Evolutionary conservation across 768 basidiomycete genomes (phyloP), one percentile per base, ranked within the genome.

Genomic region (Phlebiopsis flavidoalba): DNA sequence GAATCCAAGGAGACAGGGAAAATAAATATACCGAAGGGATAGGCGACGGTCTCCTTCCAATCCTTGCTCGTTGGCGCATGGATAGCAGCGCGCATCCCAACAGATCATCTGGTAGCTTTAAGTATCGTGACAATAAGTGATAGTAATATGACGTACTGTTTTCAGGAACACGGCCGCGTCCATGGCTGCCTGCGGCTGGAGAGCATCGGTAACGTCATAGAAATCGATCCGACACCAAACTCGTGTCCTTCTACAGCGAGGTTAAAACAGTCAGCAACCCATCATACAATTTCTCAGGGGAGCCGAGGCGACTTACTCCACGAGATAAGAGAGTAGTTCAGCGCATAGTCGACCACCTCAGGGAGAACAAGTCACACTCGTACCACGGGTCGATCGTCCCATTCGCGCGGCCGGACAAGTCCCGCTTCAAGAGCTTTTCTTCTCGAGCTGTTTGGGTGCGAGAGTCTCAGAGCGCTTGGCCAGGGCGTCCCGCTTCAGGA

Each of bases 321-420:
- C n/a, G n/a, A 1, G 89, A 89, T 67, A 78, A 84, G 0, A n/a
- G 88, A 87, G 67, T 78, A 89, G 67, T 91, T 91, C 61, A 83
- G 55, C 15, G 88, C 86, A 64, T 90, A 90, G 71, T 90, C 88
- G 36, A 87, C 65, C 72, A 86, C 80, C 74, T 86, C 83, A 59
- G n/a, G n/a, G 85, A 81, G 52, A 82, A 78, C 12, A 89, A 68
- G 58, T 83, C 76, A 70, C 89, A 91, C 8, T 69, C 71, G 49
- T 75, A 75, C 59, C 68, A 74, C 45, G 74, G 66, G 59, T 75
- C 71, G 50, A 73, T 78, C 1, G 81, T 31, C 26, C 26, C 26
- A 6, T 31, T 84, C 1, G 80, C 71, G 35, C 82, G 75, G 24
- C 70, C 73, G 21, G 71, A 73, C 12, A 86, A 71, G 68, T 79